A percentile compares a stretch with the other conserved stretches of the same genome.
phyloP scores from a whole-genome alignment of 139 green algal species.

The Picochlorum sp. region DNA sequence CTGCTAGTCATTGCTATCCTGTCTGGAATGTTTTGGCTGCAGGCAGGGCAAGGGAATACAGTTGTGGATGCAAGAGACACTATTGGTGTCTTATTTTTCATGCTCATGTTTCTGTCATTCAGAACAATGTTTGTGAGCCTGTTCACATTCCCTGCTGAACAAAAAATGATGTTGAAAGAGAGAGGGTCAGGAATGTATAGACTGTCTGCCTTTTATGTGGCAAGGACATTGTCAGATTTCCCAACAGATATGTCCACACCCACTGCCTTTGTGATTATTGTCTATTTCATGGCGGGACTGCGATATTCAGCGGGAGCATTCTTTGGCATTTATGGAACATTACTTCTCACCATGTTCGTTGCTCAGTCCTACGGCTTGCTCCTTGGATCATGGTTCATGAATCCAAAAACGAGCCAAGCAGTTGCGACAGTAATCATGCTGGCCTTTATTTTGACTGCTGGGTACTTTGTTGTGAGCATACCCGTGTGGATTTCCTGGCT shows the following conservation, averaged over 20 bases:
- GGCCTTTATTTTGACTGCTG: slow-evolving; percentile 26
- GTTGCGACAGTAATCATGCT: slow-evolving; percentile 62
- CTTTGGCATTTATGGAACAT: slow-evolving; percentile 46
- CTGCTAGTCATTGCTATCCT: slow-evolving; percentile 25
- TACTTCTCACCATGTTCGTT: slow-evolving; percentile 49
- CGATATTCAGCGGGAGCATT: slow-evolving; percentile 42
- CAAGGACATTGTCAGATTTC: slow-evolving; percentile 52
- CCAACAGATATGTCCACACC: slow-evolving; percentile 65
- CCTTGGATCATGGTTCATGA: slow-evolving; percentile 56
- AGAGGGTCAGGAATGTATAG: slow-evolving; percentile 70
- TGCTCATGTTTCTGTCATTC: slow-evolving; percentile 45
- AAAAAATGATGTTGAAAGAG: slow-evolving; percentile 52
- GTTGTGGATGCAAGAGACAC: slow-evolving; percentile 3
- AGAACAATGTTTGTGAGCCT: slow-evolving; percentile 38
- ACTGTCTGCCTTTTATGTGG: slow-evolving; percentile 73
- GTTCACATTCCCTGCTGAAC: slow-evolving; percentile 48
- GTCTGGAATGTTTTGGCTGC: slow-evolving; percentile 42
- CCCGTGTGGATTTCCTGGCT: slow-evolving; percentile 48
- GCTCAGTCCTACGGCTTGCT: slow-evolving; percentile 59
- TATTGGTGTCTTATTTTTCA: slow-evolving; percentile 49
- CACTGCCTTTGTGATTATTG: slow-evolving; percentile 51
- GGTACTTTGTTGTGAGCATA: slow-evolving; percentile 40
- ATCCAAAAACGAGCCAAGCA: slow-evolving; percentile 54
- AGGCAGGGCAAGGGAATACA: slow-evolving; percentile 24
- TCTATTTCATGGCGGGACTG: slow-evolving; percentile 46